Base-by-base conservation (phyloP, 23 red algal species). In the Gracilaria caudata region DNA sequence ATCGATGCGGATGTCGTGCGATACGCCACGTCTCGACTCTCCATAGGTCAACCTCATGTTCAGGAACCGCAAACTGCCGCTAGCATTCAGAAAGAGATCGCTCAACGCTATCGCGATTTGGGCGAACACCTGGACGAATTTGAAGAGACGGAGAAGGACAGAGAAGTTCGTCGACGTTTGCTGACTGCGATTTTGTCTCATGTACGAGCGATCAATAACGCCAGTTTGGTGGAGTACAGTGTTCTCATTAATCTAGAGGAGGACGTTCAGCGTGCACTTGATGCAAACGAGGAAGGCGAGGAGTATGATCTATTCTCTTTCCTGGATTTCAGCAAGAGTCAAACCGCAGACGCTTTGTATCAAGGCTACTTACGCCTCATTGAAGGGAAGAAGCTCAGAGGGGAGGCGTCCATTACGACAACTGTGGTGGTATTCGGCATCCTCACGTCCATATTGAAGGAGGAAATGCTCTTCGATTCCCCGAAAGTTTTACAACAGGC, bases 271-370 rank as follows among this genome's bases (percentile, higher is more conserved):
- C 53, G 73, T 60, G 90, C 90, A 9, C 77, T 93, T 34, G 90
- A 93, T 46, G 90, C 90, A 58, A 93, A 93, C 34, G 90, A 93
- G 34, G 90, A 85, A 76, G 79, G 90, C 24, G 20, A 24, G 7
- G 45, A 68, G 20, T 83, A 93, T 45, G 80, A 86, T 17, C 11
- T 93, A 45, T 93, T 86, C 30, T 33, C 64, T 17, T 93, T 93
- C 73, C 46, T 93, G 59, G 77, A 92, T 77, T 59, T 64, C 39
- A 43, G 77, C 39, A 80, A 41, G 25, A 45, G 81, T 28, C 28
- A 70, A 30, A 38, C 58, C 23, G 49, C 44, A 28, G 59, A 73
- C 11, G 57, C 49, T 10, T 85, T 85, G 35, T 70, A 70, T n/a
- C 59, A 71, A 14, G 68, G 40, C 19, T 65, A 64, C 26, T 32